Conservation (phyloP, 1,284 basidiomycete species). For the Cryptococcus maquisensis region DNA sequence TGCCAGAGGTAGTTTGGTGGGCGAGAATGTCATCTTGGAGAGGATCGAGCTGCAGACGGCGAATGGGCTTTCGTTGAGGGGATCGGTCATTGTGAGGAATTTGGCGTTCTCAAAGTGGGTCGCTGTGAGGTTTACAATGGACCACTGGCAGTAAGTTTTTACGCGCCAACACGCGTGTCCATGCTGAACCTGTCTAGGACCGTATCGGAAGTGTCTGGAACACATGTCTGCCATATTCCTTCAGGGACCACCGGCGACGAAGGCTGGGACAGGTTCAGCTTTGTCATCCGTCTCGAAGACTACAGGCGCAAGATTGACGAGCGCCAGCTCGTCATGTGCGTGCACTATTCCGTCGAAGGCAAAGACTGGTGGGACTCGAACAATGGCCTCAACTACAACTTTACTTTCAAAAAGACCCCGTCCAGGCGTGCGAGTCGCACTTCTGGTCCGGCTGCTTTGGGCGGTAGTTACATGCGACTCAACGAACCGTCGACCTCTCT, state of each 20-base stretch:
- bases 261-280: constrained; percentile 52
- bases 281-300: constrained; percentile 66
- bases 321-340: constrained; percentile 63
- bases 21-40: constrained; percentile 46
- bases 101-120: constrained; percentile 56
- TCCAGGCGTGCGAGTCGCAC: constrained; percentile 19
- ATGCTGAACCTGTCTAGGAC: constrained; percentile 40
- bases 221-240: constrained; percentile 49
- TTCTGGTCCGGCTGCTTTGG: constrained; percentile 19
- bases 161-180: background rate
- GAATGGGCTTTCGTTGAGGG: constrained; percentile 43
- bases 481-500: constrained; percentile 9
- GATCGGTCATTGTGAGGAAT: constrained; percentile 53
- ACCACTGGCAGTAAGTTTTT: constrained; percentile 53
- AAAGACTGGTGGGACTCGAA: constrained; percentile 54
- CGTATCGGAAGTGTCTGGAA: constrained; percentile 52
- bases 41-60: constrained; percentile 37
- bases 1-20: constrained; percentile 28
- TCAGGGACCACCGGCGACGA: constrained; percentile 44
- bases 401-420: constrained; percentile 48
- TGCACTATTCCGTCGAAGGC: constrained; percentile 55
- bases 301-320: constrained; percentile 64
- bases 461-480: constrained; percentile 13
- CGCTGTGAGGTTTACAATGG: constrained; percentile 54
- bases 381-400: constrained; percentile 49